Conservation (phyloP, 306 rosid genomes). For the Inga oerstediana region DNA sequence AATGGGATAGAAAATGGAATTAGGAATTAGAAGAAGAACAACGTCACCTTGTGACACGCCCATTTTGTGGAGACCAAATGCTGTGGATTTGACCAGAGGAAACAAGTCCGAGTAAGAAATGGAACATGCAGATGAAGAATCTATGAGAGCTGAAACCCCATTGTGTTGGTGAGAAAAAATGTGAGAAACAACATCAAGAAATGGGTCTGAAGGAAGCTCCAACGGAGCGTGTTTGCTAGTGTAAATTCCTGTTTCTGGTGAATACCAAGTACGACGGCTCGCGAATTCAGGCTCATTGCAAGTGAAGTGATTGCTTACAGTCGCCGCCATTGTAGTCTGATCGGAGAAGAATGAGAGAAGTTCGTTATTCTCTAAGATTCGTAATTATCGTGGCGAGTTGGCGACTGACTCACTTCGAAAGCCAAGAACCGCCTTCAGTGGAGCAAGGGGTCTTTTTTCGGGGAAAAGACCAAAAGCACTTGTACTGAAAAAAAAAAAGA, state of each 20-base stretch:
- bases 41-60: conserved; percentile 74
- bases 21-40: conserved; percentile 69
- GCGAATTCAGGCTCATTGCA: conserved; percentile 18
- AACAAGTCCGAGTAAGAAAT: conserved; percentile 61
- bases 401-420: not conserved
- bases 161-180: conserved; percentile 57
- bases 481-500: too few relatives aligned
- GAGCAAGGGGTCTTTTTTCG: not conserved
- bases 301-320: not conserved
- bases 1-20: conserved; percentile 73
- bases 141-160: conserved; percentile 75
- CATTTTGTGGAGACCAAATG: conserved; percentile 61
- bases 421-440: not conserved
- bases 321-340: conserved; percentile 33
- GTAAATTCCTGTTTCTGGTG: conserved; percentile 67
- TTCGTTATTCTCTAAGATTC: not conserved
- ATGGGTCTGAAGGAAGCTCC: conserved; percentile 62
- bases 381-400: not conserved
- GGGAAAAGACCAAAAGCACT: too few relatives aligned
- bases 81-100: conserved; percentile 63
- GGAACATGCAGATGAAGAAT: conserved; percentile 66
- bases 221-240: conserved; percentile 48
- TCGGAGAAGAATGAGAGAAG: not conserved
- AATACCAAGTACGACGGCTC: conserved; percentile 48
- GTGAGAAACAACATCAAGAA: conserved; percentile 73